Conservation (phyloP, 306 rosid species). For the Fragaria vesca region DNA sequence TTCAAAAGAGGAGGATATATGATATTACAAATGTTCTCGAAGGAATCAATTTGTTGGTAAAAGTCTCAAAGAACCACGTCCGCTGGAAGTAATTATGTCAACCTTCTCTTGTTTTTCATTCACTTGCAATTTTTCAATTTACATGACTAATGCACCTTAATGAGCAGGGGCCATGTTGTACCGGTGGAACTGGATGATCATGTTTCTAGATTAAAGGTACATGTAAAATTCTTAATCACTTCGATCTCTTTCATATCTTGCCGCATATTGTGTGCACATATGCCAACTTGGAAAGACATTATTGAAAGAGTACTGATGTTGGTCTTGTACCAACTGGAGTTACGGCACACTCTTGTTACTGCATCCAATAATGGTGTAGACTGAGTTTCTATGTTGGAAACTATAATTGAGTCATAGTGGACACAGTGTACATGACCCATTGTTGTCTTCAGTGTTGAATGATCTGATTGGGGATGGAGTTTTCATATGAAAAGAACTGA, state of each 20-base stretch:
- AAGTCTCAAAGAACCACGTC: constrained; percentile 72
- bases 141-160: constrained; percentile 17
- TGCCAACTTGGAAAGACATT: constrained; percentile 7
- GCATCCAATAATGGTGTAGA: neutral
- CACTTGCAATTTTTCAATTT: constrained; percentile 1
- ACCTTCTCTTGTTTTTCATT: neutral
- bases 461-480: neutral
- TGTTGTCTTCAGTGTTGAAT: neutral
- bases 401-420: neutral
- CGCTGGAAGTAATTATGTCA: constrained; percentile 69
- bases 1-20: constrained; percentile 80
- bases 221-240: constrained; percentile 4
- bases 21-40: constrained; percentile 89
- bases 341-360: neutral
- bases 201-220: constrained; percentile 47
- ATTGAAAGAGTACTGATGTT: neutral
- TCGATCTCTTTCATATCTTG: constrained; percentile 12
- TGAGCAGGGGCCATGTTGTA: constrained; percentile 51
- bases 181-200: constrained; percentile 44
- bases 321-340: neutral
- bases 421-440: neutral
- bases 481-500: neutral
- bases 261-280: neutral
- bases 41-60: constrained; percentile 79
- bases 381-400: neutral